Base-by-base conservation (phyloP, 768 basidiomycete species). In the Gyrodon lividus region DNA sequence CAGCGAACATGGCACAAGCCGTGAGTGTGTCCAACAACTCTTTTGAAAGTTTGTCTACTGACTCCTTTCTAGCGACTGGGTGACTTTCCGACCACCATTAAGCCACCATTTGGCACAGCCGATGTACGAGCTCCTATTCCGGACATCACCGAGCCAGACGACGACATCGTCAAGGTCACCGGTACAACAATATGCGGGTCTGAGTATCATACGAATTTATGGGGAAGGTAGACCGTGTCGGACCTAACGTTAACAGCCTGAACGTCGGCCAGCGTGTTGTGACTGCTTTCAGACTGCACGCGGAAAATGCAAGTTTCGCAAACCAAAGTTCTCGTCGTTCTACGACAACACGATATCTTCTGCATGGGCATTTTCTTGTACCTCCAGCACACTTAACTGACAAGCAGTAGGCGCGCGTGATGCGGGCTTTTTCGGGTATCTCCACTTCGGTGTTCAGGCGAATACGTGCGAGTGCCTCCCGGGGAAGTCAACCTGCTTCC, bases 211-310 rank as follows among this genome's bases (percentile, higher is more conserved):
- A 0, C 39, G 10, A 82, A 77, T 82, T 82, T 64, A 86, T 86
- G 82, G 87, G 87, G 2, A 67, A 78, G 31, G 79, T 89, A 28
- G 84, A 87, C 54, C 75, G 78, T 46, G 71, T 88, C 31, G 87
- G 88, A 0, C 77, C 81, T 0, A 78, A 74, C 48, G 83, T 89
- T n/a, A 79, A 67, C 34, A 80, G 82, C 42, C 67, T 88, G 51
- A 69, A 77, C 26, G 57, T 72, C 12, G 89, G 88, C 17, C 81
- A 90, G 59, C 79, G 87, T 20, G 87, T 89, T 48, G 88, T 90
- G n/a, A 78, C 81, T 0, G 83, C 82, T 2, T 90, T 90, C 86
- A 89, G 62, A 82, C 86, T 46, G 84, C 86, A 0, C 89, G 87
- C 58, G 86, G 88, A 2, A 75, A 78, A 43, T 89, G 87, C 68